Evolutionary conservation across 495 filamentous ascomycete species (phyloP).

Genomic region (Diplogelasinospora grovesii): DNA sequence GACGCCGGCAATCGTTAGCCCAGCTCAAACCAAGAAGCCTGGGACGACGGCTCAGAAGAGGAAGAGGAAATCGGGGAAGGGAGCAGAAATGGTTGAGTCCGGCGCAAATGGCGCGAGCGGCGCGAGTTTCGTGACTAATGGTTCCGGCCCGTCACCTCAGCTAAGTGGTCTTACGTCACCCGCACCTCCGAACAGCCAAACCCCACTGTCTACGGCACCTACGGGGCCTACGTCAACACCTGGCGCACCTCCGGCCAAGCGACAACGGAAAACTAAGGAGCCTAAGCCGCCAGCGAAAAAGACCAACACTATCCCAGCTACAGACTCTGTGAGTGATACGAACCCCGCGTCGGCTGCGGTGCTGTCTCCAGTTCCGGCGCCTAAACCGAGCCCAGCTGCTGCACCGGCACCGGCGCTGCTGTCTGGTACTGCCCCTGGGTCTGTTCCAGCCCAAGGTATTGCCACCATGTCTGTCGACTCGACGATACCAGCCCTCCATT

Average conservation of each 20-base stretch:
- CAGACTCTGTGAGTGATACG: not conserved
- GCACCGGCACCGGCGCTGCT: not conserved
- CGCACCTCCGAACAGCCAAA: not conserved
- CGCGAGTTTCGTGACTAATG: not conserved
- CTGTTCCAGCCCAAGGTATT: slow-evolving; percentile 2
- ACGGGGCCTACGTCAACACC: not conserved
- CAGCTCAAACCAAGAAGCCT: slow-evolving; percentile 1
- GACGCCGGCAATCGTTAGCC: slow-evolving; percentile 5
- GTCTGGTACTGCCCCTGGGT: not conserved
- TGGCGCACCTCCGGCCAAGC: slow-evolving; percentile 16
- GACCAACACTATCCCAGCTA: not conserved
- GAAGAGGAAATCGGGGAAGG: slow-evolving; percentile 19
- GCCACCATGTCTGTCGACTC: slow-evolving; percentile 9
- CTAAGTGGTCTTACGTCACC: slow-evolving; percentile 7
- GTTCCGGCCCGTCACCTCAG: not conserved
- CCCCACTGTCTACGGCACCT: not conserved
- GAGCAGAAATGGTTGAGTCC: not conserved
- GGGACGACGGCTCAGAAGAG: slow-evolving; percentile 17
- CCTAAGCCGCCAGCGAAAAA: slow-evolving; percentile 6
- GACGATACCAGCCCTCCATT: slow-evolving; percentile 13
- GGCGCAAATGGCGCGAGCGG: not conserved
- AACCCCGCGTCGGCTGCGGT: not conserved
- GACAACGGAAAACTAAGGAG: slow-evolving; percentile 20
- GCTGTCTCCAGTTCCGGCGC: not conserved
- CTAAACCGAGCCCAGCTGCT: not conserved